Conservation (phyloP, 148 eudicot species). For the Nepenthes mirabilis region DNA sequence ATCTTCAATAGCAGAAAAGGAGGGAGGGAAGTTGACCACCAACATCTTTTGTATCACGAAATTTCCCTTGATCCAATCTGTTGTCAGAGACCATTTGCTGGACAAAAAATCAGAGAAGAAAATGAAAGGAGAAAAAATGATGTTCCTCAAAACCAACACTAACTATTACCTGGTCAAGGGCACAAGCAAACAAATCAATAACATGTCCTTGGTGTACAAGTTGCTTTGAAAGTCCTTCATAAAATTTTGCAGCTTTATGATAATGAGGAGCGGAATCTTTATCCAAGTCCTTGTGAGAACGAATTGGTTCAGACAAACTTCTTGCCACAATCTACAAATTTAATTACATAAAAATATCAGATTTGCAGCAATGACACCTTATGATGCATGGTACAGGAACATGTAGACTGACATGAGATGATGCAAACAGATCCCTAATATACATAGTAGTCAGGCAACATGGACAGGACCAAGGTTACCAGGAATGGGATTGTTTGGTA, state of each 20-base stretch:
- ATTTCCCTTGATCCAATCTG: too few relatives aligned
- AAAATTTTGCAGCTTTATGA: constrained; percentile 87
- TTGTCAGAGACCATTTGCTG: not conserved
- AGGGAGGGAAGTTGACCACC: too few relatives aligned
- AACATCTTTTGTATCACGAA: too few relatives aligned
- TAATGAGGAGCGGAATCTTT: constrained; percentile 85
- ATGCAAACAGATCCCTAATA: not conserved
- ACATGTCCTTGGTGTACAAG: constrained; percentile 96
- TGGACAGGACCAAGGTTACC: not conserved
- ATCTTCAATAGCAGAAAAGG: too few relatives aligned
- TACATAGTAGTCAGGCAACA: not conserved
- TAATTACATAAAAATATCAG: constrained; percentile 3
- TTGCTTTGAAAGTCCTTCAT: constrained; percentile 82
- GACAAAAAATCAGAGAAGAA: not conserved
- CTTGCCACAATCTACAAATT: constrained; percentile 71
- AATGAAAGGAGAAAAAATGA: not conserved
- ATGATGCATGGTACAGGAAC: not conserved
- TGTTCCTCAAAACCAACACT: not conserved
- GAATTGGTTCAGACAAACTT: constrained; percentile 79
- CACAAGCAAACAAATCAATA: constrained; percentile 91
- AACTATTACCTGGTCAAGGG: constrained; percentile 85
- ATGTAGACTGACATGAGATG: not conserved
- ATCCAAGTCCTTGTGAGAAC: constrained; percentile 96
- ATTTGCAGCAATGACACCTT: not conserved
- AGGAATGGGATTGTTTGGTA: too few relatives aligned